Base-by-base conservation (phyloP, 2,329 filamentous ascomycete genomes). In the Pseudovirgaria hyperparasitica region DNA sequence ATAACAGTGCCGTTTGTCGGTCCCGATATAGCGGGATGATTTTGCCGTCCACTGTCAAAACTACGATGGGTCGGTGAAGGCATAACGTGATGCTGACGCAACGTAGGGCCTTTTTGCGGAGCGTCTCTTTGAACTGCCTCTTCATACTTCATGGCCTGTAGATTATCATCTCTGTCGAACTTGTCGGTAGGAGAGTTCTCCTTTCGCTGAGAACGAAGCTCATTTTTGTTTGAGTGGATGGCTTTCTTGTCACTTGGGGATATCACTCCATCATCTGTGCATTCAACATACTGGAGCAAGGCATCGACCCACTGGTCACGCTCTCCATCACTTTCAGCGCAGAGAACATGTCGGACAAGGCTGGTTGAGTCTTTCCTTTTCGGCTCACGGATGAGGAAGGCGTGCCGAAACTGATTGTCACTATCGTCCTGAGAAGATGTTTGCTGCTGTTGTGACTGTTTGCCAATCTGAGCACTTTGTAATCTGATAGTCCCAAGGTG, bases 351-450 rank as follows among this genome's bases (percentile, higher is more conserved):
- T 38, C 87, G 82, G 14, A 94, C 82, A 28, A 87, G 69, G 39
- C 80, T 85, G 13, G 67, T 76, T 0, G 85, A 85, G 46, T 98
- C 90, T 54, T 93, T 96, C 54, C 85, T 84, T 62, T 98, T 98
- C 2, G 87, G 87, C 48, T 98, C 90, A 27, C 96, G 53, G 28
- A 98, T 81, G 23, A 96, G 63, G 58, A 98, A 98, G 1, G 90
- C 90, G 56, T 98, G 90, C 5, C 90, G 79, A 50, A 93, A 98
- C 51, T 96, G 84, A 45, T 92, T 92, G 33, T 96, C 90, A 25
- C 72, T 60, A 29, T 93, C 85, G 23, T 92, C 84, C 11, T 72
- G 65, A 9, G 79, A 75, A 17, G 72, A 66, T 28, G 65, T 64
- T 12, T 49, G 47, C 31, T 65, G 61, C 29, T 70, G 65, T 36